phyloP scores from a whole-genome alignment of 495 filamentous ascomycete species.

The Penicillium nucicola region DNA sequence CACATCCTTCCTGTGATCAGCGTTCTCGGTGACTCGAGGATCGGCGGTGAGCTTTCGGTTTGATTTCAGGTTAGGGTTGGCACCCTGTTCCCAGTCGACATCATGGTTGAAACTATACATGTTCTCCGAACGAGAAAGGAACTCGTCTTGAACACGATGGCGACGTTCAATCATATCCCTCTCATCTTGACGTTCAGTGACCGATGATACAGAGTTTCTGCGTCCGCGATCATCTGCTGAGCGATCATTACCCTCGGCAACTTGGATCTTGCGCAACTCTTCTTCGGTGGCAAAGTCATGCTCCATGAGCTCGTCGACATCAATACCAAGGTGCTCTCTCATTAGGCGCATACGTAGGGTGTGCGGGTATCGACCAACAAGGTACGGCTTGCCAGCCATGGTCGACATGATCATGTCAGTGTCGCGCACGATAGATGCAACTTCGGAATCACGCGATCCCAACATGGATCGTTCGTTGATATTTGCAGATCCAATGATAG shows the following conservation, averaged over 20 bases:
- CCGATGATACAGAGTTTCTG: slow-evolving; percentile 32
- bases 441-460: slow-evolving; percentile 86
- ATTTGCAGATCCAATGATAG: slow-evolving; percentile 95
- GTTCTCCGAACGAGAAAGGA: slow-evolving; percentile 56
- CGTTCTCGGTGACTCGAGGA: slow-evolving; percentile 59
- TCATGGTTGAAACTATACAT: slow-evolving; percentile 85
- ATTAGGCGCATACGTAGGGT: slow-evolving; percentile 91
- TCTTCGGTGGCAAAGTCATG: slow-evolving; percentile 60
- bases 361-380: slow-evolving; percentile 89
- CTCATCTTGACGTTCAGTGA: slow-evolving; percentile 45
- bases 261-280: slow-evolving; percentile 41
- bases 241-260: slow-evolving; percentile 30
- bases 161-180: slow-evolving; percentile 54
- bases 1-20: slow-evolving; percentile 69
- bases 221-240: slow-evolving; percentile 21
- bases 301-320: slow-evolving; percentile 87
- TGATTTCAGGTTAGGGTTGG: slow-evolving; percentile 58
- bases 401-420: slow-evolving; percentile 90
- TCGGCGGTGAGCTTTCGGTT: slow-evolving; percentile 61
- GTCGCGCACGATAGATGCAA: slow-evolving; percentile 87
- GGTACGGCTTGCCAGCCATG: slow-evolving; percentile 85
- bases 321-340: slow-evolving; percentile 94
- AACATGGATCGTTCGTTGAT: slow-evolving; percentile 99
- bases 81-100: slow-evolving; percentile 63
- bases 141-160: slow-evolving; percentile 59